These are phyloP conservation scores for Diaporthe amygdali DNA, from an alignment of 2,329 filamentous ascomycete genomes.

Conservation along the genomic window DNA sequence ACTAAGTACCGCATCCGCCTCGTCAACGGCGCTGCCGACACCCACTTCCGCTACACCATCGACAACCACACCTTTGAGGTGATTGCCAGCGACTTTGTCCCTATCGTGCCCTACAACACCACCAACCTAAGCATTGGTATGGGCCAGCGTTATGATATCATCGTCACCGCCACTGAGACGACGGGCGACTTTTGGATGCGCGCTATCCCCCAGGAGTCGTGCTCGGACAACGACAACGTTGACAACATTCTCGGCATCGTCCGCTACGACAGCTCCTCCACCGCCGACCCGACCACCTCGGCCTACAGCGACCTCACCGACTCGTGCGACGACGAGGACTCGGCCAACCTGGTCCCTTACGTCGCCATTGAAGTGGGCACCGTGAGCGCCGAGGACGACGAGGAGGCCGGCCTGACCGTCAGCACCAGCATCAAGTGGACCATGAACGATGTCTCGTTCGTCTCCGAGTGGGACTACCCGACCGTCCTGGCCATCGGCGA, in stretches of 20 bases:
- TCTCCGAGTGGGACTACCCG: constrained; percentile 52
- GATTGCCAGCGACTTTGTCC: constrained; percentile 53
- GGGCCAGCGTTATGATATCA: constrained; percentile 53
- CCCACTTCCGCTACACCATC: constrained; percentile 37
- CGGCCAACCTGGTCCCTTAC: constrained; percentile 38
- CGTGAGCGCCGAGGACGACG: constrained; percentile 34
- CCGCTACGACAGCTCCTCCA: constrained; percentile 39
- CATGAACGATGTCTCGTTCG: constrained; percentile 51
- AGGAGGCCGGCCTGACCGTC: constrained; percentile 32
- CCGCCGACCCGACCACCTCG: constrained; percentile 22
- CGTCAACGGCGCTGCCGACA: constrained; percentile 12
- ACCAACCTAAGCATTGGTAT: constrained; percentile 52
- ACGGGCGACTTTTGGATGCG: constrained; percentile 54
- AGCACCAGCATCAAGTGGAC: constrained; percentile 49
- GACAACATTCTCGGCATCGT: constrained; percentile 56
- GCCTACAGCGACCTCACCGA: constrained; percentile 14
- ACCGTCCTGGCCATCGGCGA: constrained; percentile 41
- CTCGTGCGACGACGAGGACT: constrained; percentile 42
- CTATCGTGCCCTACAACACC: constrained; percentile 52
- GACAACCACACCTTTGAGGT: constrained; percentile 53
- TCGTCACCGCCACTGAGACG: constrained; percentile 42
- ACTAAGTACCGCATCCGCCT: constrained; percentile 40
- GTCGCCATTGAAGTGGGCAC: constrained; percentile 38
- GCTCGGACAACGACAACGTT: constrained; percentile 43
- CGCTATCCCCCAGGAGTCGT: constrained; percentile 46